These are phyloP conservation scores for Scenedesmus sp. DNA, from an alignment of 163 green algal genomes.

Conservation along the genomic window DNA sequence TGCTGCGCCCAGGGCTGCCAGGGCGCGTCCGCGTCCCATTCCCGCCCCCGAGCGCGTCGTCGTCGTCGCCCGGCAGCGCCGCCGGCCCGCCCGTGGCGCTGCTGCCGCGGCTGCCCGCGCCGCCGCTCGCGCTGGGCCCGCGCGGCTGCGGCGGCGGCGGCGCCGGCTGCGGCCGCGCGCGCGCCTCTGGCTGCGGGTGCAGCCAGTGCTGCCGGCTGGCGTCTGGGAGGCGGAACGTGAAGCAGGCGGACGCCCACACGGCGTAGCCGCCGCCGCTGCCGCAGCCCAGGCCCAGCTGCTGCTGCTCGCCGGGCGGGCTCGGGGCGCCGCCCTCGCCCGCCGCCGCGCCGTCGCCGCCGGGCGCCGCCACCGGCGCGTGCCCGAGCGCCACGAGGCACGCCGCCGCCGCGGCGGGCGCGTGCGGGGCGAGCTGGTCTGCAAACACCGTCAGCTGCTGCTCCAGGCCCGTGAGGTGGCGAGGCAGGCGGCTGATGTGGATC, in stretches of 20 bases:
- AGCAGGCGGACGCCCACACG: constrained; percentile 53
- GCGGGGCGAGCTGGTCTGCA: constrained; percentile 52
- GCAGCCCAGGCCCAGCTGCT: background rate
- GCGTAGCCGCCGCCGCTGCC: background rate
- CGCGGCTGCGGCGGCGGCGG: background rate
- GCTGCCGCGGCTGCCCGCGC: constrained; percentile 8
- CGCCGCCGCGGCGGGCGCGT: constrained; percentile 48
- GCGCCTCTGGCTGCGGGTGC: constrained; percentile 6
- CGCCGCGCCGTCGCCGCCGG: background rate
- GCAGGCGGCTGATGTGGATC: constrained; percentile 61
- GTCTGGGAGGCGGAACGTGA: constrained; percentile 44
- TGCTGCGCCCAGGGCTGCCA: constrained; percentile 74
- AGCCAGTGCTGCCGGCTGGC: constrained; percentile 15
- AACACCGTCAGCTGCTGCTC: constrained; percentile 63
- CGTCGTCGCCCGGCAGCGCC: constrained; percentile 19
- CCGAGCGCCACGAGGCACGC: constrained; percentile 39
- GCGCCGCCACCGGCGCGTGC: constrained; percentile 3
- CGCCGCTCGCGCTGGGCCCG: background rate
- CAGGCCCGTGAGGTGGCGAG: constrained; percentile 45
- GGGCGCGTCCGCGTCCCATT: constrained; percentile 66
- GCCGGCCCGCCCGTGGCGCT: background rate
- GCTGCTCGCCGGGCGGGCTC: background rate
- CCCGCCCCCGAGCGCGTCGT: constrained; percentile 10
- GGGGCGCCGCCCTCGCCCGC: background rate
- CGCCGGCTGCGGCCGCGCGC: constrained; percentile 10